Base-by-base conservation (phyloP, 2,329 filamentous ascomycete species). In the Malbranchea cinnamomea region DNA sequence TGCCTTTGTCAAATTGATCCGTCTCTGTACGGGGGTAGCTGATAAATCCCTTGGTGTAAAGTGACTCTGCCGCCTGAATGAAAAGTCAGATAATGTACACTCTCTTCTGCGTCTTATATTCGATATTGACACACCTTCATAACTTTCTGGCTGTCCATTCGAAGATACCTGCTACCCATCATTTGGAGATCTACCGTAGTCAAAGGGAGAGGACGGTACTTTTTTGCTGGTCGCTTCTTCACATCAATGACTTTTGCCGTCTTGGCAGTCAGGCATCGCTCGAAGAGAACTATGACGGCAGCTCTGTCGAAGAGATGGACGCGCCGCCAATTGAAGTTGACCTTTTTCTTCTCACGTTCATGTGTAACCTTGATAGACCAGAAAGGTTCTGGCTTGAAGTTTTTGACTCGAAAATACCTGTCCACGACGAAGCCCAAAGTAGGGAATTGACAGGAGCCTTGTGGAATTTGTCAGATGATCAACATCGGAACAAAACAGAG, bases 1-100 rank as follows among this genome's bases (percentile, higher is more conserved):
- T 94, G 4, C 70, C 87, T 44, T 72, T 73, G 46, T 94, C 85
- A 47, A 95, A 98, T 18, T 87, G 79, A 52, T 98, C 89, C 0
- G 89, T 98, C 54, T 98, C 89, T 0, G 89, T 98, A 54, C 89
- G 75, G 1, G 89, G 89, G 54, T 98, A 98, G 53, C 85, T 94
- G 55, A 98, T 93, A 57, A 85, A 95, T 0, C 89, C 89, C 52
- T 79, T 84, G 27, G 84, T 85, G 60, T 98, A 98, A 2, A 98
- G 68, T 4, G 64, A 63, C 53, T 98, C 89, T 4, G 89, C 89
- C 14, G 68, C 53, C 54, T 66, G 32, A 14, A 25, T 28, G 17
- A 21, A 23, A 33, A 25, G 14, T 18, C 14, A 8, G 16, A 22
- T 16, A 2, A 12, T 9, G 20, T 6, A 22, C 16, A 26, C 14